Evolutionary conservation across 2,329 filamentous ascomycete genomes (phyloP).

Genomic region (Verticillium isaacii): DNA sequence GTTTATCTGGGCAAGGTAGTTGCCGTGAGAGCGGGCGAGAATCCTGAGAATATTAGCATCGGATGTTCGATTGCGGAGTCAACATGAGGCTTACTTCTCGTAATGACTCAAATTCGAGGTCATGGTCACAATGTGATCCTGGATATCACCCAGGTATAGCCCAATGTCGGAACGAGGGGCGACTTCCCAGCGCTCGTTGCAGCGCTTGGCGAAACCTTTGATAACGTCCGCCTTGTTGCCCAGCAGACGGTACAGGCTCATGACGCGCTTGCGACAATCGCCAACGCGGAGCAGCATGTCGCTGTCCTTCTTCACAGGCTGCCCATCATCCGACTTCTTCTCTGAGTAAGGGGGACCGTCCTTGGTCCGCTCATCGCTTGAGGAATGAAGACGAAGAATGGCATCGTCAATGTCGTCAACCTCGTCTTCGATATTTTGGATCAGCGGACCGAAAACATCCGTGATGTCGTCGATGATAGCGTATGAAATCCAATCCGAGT

Average conservation of each 20-base stretch:
- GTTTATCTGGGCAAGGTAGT: conserved; percentile 99
- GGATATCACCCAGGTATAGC: conserved; percentile 95
- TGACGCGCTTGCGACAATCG: conserved; percentile 94
- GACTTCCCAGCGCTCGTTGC: conserved; percentile 97
- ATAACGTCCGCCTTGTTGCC: conserved; percentile 99
- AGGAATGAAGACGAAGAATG: conserved; percentile 76
- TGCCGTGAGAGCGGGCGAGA: conserved; percentile 83
- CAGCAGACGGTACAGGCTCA: conserved; percentile 86
- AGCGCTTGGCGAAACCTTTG: conserved; percentile 97
- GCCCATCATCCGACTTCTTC: conserved; percentile 40
- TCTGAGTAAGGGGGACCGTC: conserved; percentile 34
- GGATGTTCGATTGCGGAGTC: not conserved
- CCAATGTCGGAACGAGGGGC: conserved; percentile 93
- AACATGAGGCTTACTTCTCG: conserved; percentile 66
- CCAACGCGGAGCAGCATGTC: conserved; percentile 93
- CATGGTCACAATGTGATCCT: conserved; percentile 99
- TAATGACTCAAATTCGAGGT: conserved; percentile 93
- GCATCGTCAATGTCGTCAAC: conserved; percentile 95
- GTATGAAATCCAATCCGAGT: conserved; percentile 97
- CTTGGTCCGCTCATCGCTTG: conserved; percentile 35
- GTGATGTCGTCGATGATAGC: conserved; percentile 98
- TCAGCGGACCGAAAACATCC: conserved; percentile 88
- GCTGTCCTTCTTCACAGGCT: conserved; percentile 46
- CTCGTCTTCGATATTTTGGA: conserved; percentile 89
- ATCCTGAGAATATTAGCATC: conserved; percentile 50